These are phyloP conservation scores for Aspergillus avenaceus DNA, from an alignment of 495 filamentous ascomycete species.

Conservation along the genomic window DNA sequence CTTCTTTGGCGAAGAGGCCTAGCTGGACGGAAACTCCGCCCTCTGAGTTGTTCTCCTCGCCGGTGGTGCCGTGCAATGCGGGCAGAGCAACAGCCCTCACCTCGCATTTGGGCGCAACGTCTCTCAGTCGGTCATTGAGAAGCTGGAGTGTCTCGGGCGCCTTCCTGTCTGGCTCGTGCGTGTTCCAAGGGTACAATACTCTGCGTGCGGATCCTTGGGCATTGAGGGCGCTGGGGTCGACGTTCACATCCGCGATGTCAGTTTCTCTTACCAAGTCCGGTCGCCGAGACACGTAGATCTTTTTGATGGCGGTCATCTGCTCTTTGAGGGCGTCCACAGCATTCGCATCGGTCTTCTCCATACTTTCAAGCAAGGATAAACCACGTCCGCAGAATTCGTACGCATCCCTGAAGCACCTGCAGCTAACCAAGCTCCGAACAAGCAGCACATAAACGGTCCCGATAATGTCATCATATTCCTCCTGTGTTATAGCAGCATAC, in stretches of 20 bases:
- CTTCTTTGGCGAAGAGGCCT: constrained; percentile 80
- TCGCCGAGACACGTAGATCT: constrained; percentile 15
- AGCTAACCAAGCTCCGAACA: constrained; percentile 57
- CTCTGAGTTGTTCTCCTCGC: constrained; percentile 13
- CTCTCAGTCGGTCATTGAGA: constrained; percentile 61
- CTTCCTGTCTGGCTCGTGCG: constrained; percentile 81
- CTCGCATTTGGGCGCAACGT: constrained; percentile 63
- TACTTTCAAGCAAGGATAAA: constrained; percentile 17
- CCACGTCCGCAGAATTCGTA: constrained; percentile 57
- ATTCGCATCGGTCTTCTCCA: constrained; percentile 22
- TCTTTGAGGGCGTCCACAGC: constrained; percentile 14
- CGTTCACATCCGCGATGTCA: constrained; percentile 17
- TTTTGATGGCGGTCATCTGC: constrained; percentile 27
- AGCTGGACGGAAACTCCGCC: constrained; percentile 60
- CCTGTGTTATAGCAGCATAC: constrained; percentile 33
- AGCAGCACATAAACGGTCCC: constrained; percentile 38
- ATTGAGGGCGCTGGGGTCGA: constrained; percentile 52
- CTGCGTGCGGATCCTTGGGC: constrained; percentile 75
- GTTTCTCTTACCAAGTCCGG: constrained; percentile 26
- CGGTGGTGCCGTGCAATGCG: constrained; percentile 45
- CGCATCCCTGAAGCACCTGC: constrained; percentile 68
- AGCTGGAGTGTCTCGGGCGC: constrained; percentile 59
- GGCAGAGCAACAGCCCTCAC: constrained; percentile 72
- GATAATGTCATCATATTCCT: constrained; percentile 37
- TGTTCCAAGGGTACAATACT: constrained; percentile 93